phyloP scores from a whole-genome alignment of 2,329 filamentous ascomycete species.

The Cercospora sp. region DNA sequence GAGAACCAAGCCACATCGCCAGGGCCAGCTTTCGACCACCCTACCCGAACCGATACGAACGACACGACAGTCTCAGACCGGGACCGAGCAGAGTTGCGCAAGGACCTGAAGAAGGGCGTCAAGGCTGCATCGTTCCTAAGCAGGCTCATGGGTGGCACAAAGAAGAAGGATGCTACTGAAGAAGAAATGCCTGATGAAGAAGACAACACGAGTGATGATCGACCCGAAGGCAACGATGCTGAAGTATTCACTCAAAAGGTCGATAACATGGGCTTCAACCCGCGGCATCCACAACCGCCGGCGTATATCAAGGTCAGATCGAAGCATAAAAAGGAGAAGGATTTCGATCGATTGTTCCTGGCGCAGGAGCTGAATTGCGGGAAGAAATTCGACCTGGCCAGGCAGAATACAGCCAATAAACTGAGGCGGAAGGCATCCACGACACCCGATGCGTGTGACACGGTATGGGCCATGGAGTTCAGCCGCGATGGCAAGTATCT shows the following conservation, averaged over 20 bases:
- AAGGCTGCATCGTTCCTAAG: slow-evolving; percentile 90
- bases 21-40: slow-evolving; percentile 19
- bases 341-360: slow-evolving; percentile 85
- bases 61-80: slow-evolving; percentile 20
- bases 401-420: slow-evolving; percentile 31
- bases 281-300: slow-evolving; percentile 82
- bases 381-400: slow-evolving; percentile 21
- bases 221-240: slow-evolving; percentile 79
- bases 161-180: slow-evolving; percentile 53
- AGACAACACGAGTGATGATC: slow-evolving; percentile 65
- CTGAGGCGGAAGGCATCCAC: slow-evolving; percentile 48
- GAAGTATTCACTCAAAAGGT: slow-evolving; percentile 77
- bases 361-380: slow-evolving; percentile 72
- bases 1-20: slow-evolving; percentile 21
- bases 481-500: slow-evolving; percentile 89
- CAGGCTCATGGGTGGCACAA: slow-evolving; percentile 72
- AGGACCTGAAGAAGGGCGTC: slow-evolving; percentile 66
- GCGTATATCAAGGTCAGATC: slow-evolving; percentile 84
- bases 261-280: slow-evolving; percentile 72
- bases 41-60: slow-evolving; percentile 28
- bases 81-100: slow-evolving; percentile 17
- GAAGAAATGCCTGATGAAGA: slow-evolving; percentile 48
- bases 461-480: slow-evolving; percentile 91
- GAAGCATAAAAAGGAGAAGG: slow-evolving; percentile 75
- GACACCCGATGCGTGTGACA: slow-evolving; percentile 41